Evolutionary conservation across 2,329 filamentous ascomycete genomes (phyloP).

Genomic region (Emmonsia crescens): DNA sequence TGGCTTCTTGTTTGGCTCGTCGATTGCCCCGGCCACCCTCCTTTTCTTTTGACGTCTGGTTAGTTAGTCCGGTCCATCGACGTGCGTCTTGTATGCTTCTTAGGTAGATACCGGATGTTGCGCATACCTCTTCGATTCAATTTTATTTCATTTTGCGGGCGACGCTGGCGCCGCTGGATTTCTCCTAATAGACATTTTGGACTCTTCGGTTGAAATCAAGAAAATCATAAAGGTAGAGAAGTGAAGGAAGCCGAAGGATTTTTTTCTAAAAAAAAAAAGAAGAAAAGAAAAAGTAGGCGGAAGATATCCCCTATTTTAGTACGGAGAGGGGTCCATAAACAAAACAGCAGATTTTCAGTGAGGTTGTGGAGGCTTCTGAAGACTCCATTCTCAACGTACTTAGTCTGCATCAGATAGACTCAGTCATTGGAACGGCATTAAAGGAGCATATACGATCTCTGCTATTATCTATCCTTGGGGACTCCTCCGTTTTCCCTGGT

Average conservation of each 20-base stretch:
- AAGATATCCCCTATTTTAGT: not conserved
- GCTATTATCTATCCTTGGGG: no score
- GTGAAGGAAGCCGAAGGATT: not conserved
- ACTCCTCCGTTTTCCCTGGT: no score
- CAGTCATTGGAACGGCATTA: no score
- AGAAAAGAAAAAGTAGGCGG: not conserved
- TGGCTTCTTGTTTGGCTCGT: not conserved
- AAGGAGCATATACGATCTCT: no score
- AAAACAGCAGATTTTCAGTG: not conserved
- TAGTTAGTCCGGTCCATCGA: not conserved
- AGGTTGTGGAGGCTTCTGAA: not conserved
- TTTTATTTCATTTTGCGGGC: constrained; percentile 10
- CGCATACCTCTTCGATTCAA: constrained; percentile 13
- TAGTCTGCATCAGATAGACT: no score
- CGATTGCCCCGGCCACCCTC: not conserved
- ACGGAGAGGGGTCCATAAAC: not conserved
- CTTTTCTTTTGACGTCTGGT: not conserved
- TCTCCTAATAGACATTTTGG: constrained; percentile 3
- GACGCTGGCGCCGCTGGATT: constrained; percentile 20
- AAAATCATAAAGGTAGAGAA: not conserved
- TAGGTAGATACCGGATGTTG: constrained; percentile 16
- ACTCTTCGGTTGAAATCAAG: constrained; percentile 4
- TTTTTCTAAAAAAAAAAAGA: not conserved
- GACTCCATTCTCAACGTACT: no score
- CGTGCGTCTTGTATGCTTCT: not conserved